phyloP scores from a whole-genome alignment of 2,329 filamentous ascomycete genomes.

The Fusarium decemcellulare region DNA sequence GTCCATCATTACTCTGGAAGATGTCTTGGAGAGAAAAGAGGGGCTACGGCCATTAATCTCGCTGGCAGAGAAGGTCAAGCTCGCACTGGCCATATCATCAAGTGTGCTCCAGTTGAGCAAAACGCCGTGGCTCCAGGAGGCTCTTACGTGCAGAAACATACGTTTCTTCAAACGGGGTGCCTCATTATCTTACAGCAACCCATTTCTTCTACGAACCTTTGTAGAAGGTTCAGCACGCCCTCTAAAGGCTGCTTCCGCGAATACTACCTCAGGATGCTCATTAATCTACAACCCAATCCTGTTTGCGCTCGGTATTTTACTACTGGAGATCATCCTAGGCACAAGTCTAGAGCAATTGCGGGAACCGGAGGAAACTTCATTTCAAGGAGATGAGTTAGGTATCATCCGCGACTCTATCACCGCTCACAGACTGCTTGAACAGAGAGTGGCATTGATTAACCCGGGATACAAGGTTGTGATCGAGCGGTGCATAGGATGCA shows the following conservation, averaged over 20 bases:
- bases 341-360: conserved; percentile 13
- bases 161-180: conserved; percentile 19
- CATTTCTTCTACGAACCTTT: not conserved
- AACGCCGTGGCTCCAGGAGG: conserved; percentile 29
- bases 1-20: conserved; percentile 15
- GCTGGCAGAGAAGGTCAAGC: conserved; percentile 3
- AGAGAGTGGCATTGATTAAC: conserved; percentile 15
- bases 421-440: conserved; percentile 13
- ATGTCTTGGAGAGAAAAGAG: conserved; percentile 1
- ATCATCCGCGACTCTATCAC: not conserved
- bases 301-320: conserved; percentile 22
- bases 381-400: not conserved
- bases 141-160: not conserved
- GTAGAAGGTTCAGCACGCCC: accelerated
- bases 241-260: accelerated
- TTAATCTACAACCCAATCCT: conserved; percentile 16
- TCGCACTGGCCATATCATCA: conserved; percentile 28
- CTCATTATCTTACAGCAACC: not conserved
- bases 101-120: conserved; percentile 38
- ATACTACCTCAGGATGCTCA: not conserved
- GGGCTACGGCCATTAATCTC: not conserved
- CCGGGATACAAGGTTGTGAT: conserved; percentile 18
- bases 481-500: conserved; percentile 25
- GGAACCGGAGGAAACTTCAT: accelerated
- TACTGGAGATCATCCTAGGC: conserved; percentile 28